phyloP scores from a whole-genome alignment of 768 basidiomycete genomes.

The Amanita pallidorosea region DNA sequence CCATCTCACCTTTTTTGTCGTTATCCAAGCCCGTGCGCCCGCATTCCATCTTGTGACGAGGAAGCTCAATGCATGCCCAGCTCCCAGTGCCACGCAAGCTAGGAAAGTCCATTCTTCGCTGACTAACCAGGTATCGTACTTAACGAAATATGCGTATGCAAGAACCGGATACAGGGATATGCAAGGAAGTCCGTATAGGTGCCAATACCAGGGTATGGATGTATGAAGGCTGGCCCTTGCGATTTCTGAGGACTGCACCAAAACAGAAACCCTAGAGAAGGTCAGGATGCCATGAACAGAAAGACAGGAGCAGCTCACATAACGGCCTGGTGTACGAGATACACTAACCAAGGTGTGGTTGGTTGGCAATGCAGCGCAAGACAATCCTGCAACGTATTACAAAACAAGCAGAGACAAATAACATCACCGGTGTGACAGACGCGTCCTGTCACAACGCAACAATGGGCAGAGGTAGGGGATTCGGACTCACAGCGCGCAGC shows the following conservation, averaged over 20 bases:
- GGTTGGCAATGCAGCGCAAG: neutral
- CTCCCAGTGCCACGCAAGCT: conserved; percentile 75
- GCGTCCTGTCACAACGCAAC: conserved; percentile 11
- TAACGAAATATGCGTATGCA: conserved; percentile 86
- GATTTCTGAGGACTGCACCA: conserved; percentile 58
- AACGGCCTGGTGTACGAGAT: neutral
- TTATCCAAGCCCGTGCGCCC: conserved; percentile 67
- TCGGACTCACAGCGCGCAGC: conserved; percentile 47
- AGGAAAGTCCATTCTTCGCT: conserved; percentile 99
- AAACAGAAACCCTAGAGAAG: conserved; percentile 31
- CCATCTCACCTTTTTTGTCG: conserved; percentile 53
- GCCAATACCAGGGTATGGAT: conserved; percentile 55
- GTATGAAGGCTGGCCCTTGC: conserved; percentile 55
- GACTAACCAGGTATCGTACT: conserved; percentile 83
- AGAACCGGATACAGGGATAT: conserved; percentile 74
- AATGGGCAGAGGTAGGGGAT: conserved; percentile 44
- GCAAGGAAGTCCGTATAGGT: conserved; percentile 70
- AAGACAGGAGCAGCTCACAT: neutral
- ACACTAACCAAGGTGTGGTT: neutral
- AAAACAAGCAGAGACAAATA: neutral
- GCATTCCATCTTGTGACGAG: conserved; percentile 86
- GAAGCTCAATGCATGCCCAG: conserved; percentile 87
- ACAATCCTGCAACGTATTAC: neutral
- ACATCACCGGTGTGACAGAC: conserved; percentile 5
- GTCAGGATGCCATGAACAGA: neutral